Base-by-base conservation (phyloP, 306 rosid species). In the Fragaria nilgerrensis region DNA sequence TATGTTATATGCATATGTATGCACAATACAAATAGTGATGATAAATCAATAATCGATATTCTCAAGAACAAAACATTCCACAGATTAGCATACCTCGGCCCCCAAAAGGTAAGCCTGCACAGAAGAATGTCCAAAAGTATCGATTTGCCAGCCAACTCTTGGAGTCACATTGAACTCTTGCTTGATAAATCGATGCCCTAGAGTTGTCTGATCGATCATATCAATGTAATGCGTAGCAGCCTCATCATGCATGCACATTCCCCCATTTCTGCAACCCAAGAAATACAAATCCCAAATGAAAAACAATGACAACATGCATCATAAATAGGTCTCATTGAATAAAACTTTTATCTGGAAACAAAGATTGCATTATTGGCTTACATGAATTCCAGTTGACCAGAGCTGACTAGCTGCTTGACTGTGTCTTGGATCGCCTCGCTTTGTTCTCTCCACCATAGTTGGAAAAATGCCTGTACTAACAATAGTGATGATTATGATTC, bases 201-300 rank as follows among this genome's bases (percentile, higher is more conserved):
- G 91, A 29, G 93, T 93, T 34, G 97, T 93, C 88, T 89, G 98
- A 89, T 93, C 97, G 72, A 93, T 93, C 98, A 93, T 88, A 72
- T 93, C 97, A 45, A 93, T 84, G 82, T 91, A 91, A 82, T 93
- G 98, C 2, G 96, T 10, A 36, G 97, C 67, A 29, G 98, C 98
- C 86, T 93, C 97, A 50, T 93, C 98, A 50, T 93, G 98, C 98
- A 93, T 93, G 63, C 96, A 91, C 87, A 78, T 81, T 19, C 98
- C 98, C 77, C 98, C 98, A 83, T 93, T 93, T 87, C 98, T 91
- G 75, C 86, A 82, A 80, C 41, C 50, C 41, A 36, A 32, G 36
- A 32, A 32, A 32, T 32, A 32, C 36, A 32, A 32, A 32, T 32
- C 36, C 36, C 36, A 32, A 32, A 32, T 32, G 36, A 16, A 52